Evolutionary conservation across 2,329 filamentous ascomycete genomes (phyloP), one percentile per base, ranked within the genome.

Genomic region (Xylaria sp.): DNA sequence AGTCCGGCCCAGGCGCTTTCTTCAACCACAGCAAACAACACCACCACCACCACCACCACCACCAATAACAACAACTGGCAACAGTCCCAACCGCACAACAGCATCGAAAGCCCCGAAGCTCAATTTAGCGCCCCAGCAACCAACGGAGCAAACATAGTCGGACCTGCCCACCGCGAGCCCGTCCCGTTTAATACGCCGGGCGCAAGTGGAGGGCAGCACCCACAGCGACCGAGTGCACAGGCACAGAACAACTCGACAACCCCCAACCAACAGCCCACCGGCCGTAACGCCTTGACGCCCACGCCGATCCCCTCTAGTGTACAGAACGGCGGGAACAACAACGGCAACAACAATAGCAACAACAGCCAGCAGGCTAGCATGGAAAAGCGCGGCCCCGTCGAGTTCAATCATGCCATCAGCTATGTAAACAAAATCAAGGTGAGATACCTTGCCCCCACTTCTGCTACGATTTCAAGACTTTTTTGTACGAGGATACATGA

Each of bases 381-480:
- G 75, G 94, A 96, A 77, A 96, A 95, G 74, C 88, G 94, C 59
- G 94, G 94, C 0, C 95, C 95, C 1, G 95, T 99, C 17, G 95
- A 99, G 74, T 99, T 99, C 78, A 99, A 99, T 75, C 95, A 99
- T 78, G 95, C 95, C 0, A 99, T 99, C 67, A 98, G 94, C 76
- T 99, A 99, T 73, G 95, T 99, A 57, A 99, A 99, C 76, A 99
- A 99, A 80, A 99, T 99, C 73, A 99, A 99, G 89, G 94, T 95
- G 80, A 76, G 85, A 62, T 38, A 57, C 65, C 63, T 63, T 65
- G 63, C 60, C 59, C 60, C 65, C 60, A 66, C 64, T 66, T 64
- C 64, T 56, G 49, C 33, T 54, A 51, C 58, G 35, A 25, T 59
- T 38, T 64, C 51, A 64, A 64, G 50, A 47, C 55, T 64, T 61